Evolutionary conservation across 2,329 filamentous ascomycete genomes (phyloP).

Genomic region (Chaetomiaceae sp.): DNA sequence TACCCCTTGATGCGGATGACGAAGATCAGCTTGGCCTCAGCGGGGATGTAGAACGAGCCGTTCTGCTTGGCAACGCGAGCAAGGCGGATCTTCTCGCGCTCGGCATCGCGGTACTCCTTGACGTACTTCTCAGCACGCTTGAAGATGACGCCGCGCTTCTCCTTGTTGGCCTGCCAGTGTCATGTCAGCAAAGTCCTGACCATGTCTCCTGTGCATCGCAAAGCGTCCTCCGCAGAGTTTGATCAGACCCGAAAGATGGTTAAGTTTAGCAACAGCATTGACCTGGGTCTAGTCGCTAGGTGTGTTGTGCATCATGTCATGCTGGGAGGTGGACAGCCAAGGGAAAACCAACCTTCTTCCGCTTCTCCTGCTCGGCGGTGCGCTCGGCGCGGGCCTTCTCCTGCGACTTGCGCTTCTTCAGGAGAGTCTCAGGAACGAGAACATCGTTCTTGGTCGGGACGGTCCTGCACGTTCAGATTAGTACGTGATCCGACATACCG

Average conservation of each 20-base stretch:
- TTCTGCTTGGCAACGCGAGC: conserved; percentile 83
- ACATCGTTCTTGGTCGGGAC: conserved; percentile 94
- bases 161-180: conserved; percentile 77
- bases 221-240: conserved; percentile 17
- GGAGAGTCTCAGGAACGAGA: conserved; percentile 96
- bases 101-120: conserved; percentile 96
- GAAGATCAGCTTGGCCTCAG: conserved; percentile 95
- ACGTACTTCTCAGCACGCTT: conserved; percentile 99
- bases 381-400: conserved; percentile 97
- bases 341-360: conserved; percentile 72
- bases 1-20: conserved; percentile 98
- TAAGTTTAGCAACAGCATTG: conserved; percentile 92
- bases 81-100: conserved; percentile 98
- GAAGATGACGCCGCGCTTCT: conserved; percentile 98
- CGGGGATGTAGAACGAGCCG: conserved; percentile 90
- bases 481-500: conserved; percentile 68
- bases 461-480: conserved; percentile 73
- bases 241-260: conserved; percentile 99
- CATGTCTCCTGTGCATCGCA: neutral
- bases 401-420: conserved; percentile 99
- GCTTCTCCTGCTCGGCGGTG: conserved; percentile 73
- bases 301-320: conserved; percentile 84
- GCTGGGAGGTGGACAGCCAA: conserved; percentile 23
- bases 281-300: conserved; percentile 87
- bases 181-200: conserved; percentile 34